These are phyloP conservation scores for Leptomonas pyrrhocoris DNA, from an alignment of 208 protist genomes.

Conservation along the genomic window DNA sequence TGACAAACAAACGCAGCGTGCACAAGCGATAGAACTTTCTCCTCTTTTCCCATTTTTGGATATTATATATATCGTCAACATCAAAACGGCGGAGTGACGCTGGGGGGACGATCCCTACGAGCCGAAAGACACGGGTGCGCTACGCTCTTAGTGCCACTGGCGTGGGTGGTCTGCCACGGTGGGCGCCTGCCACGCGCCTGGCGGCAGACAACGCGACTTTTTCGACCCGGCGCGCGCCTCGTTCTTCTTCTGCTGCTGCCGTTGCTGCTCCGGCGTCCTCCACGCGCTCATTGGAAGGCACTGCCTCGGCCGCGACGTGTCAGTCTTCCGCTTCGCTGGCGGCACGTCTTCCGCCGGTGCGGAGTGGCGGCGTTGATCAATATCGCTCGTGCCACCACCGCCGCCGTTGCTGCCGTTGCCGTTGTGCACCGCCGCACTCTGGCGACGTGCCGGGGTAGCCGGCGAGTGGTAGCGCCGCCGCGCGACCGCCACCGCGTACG, in stretches of 20 bases:
- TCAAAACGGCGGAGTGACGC: no score
- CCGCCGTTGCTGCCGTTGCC: neutral
- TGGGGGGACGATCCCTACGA: neutral
- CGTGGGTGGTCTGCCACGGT: slow-evolving; percentile 21
- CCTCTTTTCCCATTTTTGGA: no score
- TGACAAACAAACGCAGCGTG: slow-evolving; percentile 9
- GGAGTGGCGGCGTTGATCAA: slow-evolving; percentile 8
- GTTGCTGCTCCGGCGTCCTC: slow-evolving; percentile 24
- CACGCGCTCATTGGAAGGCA: slow-evolving; percentile 27
- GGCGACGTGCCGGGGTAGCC: slow-evolving; percentile 17
- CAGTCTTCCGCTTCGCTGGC: slow-evolving; percentile 16
- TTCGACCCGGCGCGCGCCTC: slow-evolving; percentile 1
- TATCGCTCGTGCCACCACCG: neutral
- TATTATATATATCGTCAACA: no score
- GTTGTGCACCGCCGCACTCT: no score
- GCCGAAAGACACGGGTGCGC: neutral
- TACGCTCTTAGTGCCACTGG: slow-evolving; percentile 26
- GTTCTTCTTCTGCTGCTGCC: neutral
- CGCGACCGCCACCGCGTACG: slow-evolving; percentile 46
- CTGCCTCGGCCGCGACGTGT: slow-evolving; percentile 22
- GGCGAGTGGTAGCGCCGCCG: slow-evolving; percentile 42
- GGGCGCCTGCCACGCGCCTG: slow-evolving; percentile 14
- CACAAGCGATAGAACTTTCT: no score
- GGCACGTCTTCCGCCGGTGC: neutral
- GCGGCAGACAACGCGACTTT: slow-evolving; percentile 8